These are phyloP conservation scores for Pythium biforme DNA, from an alignment of 352 stramenopile genomes.

Conservation along the genomic window DNA sequence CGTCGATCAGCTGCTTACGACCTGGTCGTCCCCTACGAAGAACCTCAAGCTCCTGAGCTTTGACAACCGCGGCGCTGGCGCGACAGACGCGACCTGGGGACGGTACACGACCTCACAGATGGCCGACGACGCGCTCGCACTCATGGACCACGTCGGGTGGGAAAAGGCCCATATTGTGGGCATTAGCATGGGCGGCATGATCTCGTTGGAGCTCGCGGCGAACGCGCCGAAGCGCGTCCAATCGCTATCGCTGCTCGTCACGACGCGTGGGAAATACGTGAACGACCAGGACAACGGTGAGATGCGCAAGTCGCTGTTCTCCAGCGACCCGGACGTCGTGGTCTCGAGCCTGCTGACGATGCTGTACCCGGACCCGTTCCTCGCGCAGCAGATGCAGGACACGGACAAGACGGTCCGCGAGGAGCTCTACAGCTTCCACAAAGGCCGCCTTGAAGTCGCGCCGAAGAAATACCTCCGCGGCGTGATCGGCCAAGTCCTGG, in stretches of 20 bases:
- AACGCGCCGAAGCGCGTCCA: constrained; percentile 42
- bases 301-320: constrained; percentile 34
- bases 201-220: constrained; percentile 50
- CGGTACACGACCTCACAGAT: constrained; percentile 61
- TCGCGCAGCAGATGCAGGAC: constrained; percentile 31
- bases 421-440: constrained; percentile 23
- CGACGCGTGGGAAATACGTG: constrained; percentile 48
- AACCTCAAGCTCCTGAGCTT: constrained; percentile 49
- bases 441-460: neutral
- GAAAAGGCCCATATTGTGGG: constrained; percentile 45
- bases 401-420: constrained; percentile 14
- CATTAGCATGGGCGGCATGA: constrained; percentile 44
- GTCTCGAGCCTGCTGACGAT: constrained; percentile 35
- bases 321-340: constrained; percentile 29
- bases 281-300: constrained; percentile 31
- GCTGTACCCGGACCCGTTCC: constrained; percentile 42
- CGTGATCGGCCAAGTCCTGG: constrained; percentile 20
- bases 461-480: constrained; percentile 10
- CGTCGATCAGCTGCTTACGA: constrained; percentile 22
- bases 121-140: constrained; percentile 56
- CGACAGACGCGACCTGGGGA: constrained; percentile 45
- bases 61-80: constrained; percentile 56
- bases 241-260: constrained; percentile 54
- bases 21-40: constrained; percentile 6
- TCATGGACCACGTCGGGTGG: constrained; percentile 58